phyloP scores from a whole-genome alignment of 83 land plant genomes.

The Thuja plicata region DNA sequence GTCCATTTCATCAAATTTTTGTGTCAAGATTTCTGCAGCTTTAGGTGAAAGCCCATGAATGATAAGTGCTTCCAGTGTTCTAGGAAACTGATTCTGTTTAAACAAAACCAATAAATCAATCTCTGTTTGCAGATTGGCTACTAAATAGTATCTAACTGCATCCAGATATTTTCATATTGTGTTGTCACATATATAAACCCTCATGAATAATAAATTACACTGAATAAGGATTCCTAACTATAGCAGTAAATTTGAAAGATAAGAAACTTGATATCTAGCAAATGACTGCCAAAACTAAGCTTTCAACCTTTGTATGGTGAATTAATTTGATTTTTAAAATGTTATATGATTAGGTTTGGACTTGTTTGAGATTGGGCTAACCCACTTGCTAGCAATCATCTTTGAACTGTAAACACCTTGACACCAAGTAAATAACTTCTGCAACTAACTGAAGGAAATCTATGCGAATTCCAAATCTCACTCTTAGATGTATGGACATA shows the following conservation, averaged over 20 bases:
- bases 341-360: not conserved
- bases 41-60: slow-evolving; percentile 78
- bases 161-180: not conserved
- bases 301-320: not conserved
- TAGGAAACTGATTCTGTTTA: slow-evolving; percentile 76
- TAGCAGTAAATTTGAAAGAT: not conserved
- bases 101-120: not conserved
- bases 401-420: not conserved
- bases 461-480: not conserved
- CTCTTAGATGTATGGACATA: not conserved
- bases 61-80: slow-evolving; percentile 86
- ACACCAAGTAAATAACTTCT: not conserved
- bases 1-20: slow-evolving; percentile 92
- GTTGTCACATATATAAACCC: not conserved
- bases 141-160: not conserved
- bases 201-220: not conserved
- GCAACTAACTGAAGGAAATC: not conserved
- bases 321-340: not conserved
- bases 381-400: not conserved
- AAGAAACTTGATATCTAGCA: not conserved
- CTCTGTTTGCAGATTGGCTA: not conserved
- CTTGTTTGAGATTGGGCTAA: not conserved
- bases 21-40: slow-evolving; percentile 83
- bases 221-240: not conserved
- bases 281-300: too few species aligned